A percentile compares a stretch with the other conserved stretches of the same genome.
Conservation (phyloP, 2,329 filamentous ascomycete species). For the Fusarium globosum region DNA sequence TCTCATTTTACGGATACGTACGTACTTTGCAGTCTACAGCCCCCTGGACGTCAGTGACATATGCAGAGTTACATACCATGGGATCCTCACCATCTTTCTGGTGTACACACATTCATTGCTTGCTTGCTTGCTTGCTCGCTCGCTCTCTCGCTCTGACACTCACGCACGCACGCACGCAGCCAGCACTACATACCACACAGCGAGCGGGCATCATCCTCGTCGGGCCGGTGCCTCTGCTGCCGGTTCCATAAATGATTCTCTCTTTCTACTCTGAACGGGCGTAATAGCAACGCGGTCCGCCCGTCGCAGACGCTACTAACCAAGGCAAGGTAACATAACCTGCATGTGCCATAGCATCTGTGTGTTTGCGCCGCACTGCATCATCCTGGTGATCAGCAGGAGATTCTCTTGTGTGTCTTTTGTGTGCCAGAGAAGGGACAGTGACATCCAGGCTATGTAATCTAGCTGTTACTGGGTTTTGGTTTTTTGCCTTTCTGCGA, state of each 20-base stretch:
- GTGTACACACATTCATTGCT: not conserved
- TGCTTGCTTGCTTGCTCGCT: not conserved
- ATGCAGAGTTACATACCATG: constrained; percentile 14
- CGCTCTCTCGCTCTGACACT: not conserved
- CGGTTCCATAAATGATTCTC: constrained; percentile 4
- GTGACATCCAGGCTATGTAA: not conserved
- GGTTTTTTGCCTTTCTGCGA: not conserved
- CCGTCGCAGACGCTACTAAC: constrained; percentile 27
- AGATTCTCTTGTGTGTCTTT: constrained; percentile 1
- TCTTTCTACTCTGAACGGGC: constrained; percentile 19
- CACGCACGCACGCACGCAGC: not conserved
- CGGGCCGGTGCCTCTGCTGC: constrained; percentile 3
- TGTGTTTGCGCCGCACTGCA: constrained; percentile 26
- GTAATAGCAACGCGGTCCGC: constrained; percentile 26
- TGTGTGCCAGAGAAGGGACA: not conserved
- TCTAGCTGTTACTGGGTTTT: not conserved
- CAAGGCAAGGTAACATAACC: constrained; percentile 13
- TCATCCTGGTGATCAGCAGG: constrained; percentile 8
- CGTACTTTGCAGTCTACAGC: not conserved
- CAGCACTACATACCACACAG: not conserved
- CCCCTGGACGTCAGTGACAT: constrained; percentile 2
- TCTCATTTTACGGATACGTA: constrained; percentile 19
- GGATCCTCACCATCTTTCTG: constrained; percentile 4
- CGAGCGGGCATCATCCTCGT: constrained; percentile 3
- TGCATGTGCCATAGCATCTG: constrained; percentile 19